Evolutionary conservation across 2,329 filamentous ascomycete species (phyloP), one percentile per base, ranked within the genome.

Genomic region (Zalaria sp.): DNA sequence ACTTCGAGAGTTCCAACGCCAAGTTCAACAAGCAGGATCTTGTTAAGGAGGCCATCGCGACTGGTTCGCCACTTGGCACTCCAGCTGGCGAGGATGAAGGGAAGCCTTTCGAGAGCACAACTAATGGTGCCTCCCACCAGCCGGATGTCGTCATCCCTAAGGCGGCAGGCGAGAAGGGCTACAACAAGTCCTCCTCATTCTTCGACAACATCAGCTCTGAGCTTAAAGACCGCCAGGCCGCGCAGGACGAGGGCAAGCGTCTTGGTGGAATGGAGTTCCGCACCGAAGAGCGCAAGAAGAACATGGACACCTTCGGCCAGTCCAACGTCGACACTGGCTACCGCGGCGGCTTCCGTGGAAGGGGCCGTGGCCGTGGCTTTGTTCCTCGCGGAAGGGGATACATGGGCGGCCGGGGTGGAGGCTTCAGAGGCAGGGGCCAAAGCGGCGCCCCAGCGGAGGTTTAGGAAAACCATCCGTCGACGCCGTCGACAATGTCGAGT

Each of bases 191-290:
- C 4, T 78, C 68, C 3, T 94, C 86, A 1, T 98, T 98, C 71
- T 98, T 98, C 57, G 91, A 98, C 64, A 95, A 98, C 61, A 95
- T 98, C 49, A 93, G 86, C 1, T 93, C 85, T 50, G 91, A 98
- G 59, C 75, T 84, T 47, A 93, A 83, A 61, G 91, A 98, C 50
- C 78, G 91, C 35, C 79, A 84, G 40, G 84, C 89, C 47, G 79
- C 79, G 34, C 48, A 56, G 39, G 70, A 69, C 35, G 73, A 72
- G 4, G 73, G 77, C 47, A 77, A 78, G 58, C 38, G 46, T 38
- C 41, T 49, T 39, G 81, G 82, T 43, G 87, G 86, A 28, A 78
- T 83, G 38, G 86, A 93, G 59, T 93, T 91, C 78, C 79, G 91
- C 41, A 81, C 79, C 34, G 87, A 96, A 60, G 91, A 96, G 60